These are phyloP conservation scores for Phytophthora europaea DNA, from an alignment of 352 stramenopile genomes.

Conservation along the genomic window DNA sequence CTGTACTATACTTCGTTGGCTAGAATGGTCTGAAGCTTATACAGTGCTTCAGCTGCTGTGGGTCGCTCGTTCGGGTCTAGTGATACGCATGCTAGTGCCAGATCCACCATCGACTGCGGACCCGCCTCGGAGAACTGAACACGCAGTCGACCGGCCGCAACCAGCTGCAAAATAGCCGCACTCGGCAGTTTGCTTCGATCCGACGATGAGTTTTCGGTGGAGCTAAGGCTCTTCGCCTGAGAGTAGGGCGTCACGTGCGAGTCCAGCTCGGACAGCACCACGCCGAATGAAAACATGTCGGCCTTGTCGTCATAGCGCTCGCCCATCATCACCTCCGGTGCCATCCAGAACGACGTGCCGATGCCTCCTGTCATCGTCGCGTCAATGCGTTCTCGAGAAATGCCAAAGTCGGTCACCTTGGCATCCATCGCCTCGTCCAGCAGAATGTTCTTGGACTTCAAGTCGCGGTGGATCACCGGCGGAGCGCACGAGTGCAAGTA, in stretches of 20 bases:
- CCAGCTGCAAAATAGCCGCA: slow-evolving; percentile 60
- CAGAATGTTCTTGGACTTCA: slow-evolving; percentile 55
- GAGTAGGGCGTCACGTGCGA: slow-evolving; percentile 42
- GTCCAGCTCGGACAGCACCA: slow-evolving; percentile 54
- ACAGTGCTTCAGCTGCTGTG: slow-evolving; percentile 49
- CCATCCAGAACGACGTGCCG: slow-evolving; percentile 60
- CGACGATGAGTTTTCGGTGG: slow-evolving; percentile 16
- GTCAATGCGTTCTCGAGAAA: slow-evolving; percentile 46
- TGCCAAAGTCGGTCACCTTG: slow-evolving; percentile 51
- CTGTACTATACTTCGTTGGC: slow-evolving; percentile 31
- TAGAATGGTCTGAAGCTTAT: slow-evolving; percentile 46
- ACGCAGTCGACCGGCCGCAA: slow-evolving; percentile 46
- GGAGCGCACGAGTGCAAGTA: slow-evolving; percentile 55
- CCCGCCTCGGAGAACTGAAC: slow-evolving; percentile 47
- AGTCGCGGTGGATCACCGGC: slow-evolving; percentile 52
- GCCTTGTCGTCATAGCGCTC: slow-evolving; percentile 55
- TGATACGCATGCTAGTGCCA: slow-evolving; percentile 43
- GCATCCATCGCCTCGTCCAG: slow-evolving; percentile 41
- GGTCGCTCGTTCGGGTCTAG: slow-evolving; percentile 48
- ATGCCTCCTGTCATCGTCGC: slow-evolving; percentile 50
- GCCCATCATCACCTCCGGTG: slow-evolving; percentile 53
- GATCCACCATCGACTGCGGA: slow-evolving; percentile 36
- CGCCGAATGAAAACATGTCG: slow-evolving; percentile 62
- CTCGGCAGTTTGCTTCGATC: slow-evolving; percentile 35
- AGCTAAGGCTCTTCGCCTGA: slow-evolving; percentile 30